These are phyloP conservation scores for Thraustochytrium striatum DNA, from an alignment of 352 stramenopile species.

Conservation along the genomic window DNA sequence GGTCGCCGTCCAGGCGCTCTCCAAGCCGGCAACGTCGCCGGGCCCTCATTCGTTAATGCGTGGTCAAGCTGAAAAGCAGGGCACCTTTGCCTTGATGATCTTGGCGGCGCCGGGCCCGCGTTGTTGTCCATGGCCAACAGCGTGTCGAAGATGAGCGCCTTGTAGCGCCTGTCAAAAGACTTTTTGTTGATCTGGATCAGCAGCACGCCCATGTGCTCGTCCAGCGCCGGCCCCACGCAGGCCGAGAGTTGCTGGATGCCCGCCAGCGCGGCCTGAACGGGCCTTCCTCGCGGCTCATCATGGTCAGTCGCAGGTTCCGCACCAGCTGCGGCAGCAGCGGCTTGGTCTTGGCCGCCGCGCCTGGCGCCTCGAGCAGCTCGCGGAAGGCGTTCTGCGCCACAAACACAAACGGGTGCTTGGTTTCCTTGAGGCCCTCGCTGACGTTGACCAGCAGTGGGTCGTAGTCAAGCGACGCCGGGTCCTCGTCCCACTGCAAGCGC, in stretches of 20 bases:
- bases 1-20: neutral
- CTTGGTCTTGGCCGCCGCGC: slow-evolving; percentile 2
- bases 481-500: slow-evolving; percentile 30
- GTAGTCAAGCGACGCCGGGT: slow-evolving; percentile 25
- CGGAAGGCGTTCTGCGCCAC: slow-evolving; percentile 35
- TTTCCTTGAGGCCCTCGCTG: slow-evolving; percentile 34
- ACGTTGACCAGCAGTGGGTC: slow-evolving; percentile 37
- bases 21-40: neutral
- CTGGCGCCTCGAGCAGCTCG: slow-evolving; percentile 33
- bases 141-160: slow-evolving; percentile 30
- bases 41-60: neutral
- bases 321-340: slow-evolving; percentile 26
- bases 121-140: slow-evolving; percentile 21
- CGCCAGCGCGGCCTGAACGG: slow-evolving; percentile 1
- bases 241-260: slow-evolving; percentile 30
- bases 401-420: slow-evolving; percentile 44
- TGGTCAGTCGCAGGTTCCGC: slow-evolving; percentile 12
- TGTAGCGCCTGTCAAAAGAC: slow-evolving; percentile 33
- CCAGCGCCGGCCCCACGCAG: slow-evolving; percentile 15
- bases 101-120: neutral
- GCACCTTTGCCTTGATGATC: slow-evolving; percentile 42
- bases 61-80: slow-evolving; percentile 18
- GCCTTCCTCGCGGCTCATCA: slow-evolving; percentile 26
- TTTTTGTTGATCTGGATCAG: slow-evolving; percentile 49
- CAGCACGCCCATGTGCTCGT: slow-evolving; percentile 9